Conservation (phyloP, 2,329 filamentous ascomycete species). For the Xylaria digitata region DNA sequence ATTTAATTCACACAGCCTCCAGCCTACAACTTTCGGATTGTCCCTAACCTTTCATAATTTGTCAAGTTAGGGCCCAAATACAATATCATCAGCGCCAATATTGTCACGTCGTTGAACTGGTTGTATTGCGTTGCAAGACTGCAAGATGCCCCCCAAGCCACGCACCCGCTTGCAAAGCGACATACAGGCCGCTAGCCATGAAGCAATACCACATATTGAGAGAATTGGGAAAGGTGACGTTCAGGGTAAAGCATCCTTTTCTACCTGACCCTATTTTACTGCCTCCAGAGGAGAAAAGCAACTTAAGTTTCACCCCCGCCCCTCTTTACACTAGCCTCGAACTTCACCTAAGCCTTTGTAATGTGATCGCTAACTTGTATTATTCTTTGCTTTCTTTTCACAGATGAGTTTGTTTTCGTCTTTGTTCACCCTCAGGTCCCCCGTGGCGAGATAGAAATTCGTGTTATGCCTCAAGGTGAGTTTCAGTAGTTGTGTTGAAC, state of each 20-base stretch:
- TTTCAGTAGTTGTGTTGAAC: constrained; percentile 10
- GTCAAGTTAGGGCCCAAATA: no score
- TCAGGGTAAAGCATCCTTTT: constrained; percentile 55
- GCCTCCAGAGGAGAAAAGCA: neutral
- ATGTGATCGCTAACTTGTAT: constrained; percentile 2
- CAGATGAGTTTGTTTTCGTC: constrained; percentile 73
- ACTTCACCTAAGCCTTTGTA: neutral
- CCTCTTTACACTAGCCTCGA: neutral
- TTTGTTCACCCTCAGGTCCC: constrained; percentile 53
- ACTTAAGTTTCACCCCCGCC: neutral
- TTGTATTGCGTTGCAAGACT: neutral
- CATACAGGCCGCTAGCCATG: constrained; percentile 38
- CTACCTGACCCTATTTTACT: neutral
- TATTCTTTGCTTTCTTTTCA: neutral
- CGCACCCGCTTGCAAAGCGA: constrained; percentile 43
- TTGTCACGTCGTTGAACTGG: neutral
- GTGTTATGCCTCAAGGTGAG: constrained; percentile 53
- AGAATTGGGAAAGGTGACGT: constrained; percentile 71
- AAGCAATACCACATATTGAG: constrained; percentile 53
- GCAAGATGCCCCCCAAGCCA: constrained; percentile 40
- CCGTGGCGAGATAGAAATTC: constrained; percentile 51
- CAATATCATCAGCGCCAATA: neutral
- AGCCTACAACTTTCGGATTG: no score
- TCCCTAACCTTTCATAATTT: no score
- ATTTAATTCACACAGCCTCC: no score